Evolutionary conservation across 2,329 filamentous ascomycete species (phyloP).

Genomic region (Fusarium mexicanum): DNA sequence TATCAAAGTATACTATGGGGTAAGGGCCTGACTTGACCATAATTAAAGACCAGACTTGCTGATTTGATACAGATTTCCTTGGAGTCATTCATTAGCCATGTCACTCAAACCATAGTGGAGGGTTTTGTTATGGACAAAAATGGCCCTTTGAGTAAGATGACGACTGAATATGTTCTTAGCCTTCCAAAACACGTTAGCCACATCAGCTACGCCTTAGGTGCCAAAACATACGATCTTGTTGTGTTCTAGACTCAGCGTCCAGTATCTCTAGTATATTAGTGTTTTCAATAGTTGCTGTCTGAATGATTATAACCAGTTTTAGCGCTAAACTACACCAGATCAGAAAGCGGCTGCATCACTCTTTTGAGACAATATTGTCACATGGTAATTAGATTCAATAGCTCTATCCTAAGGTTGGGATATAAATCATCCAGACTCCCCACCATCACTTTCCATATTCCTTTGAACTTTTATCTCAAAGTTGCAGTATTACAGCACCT

Average conservation of each 20-base stretch:
- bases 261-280: background rate
- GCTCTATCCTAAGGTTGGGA: fast-evolving
- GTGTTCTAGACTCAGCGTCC: background rate
- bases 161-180: too few relatives aligned
- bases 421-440: fast-evolving
- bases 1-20: too few relatives aligned
- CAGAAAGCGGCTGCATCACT: fast-evolving
- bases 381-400: background rate
- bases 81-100: too few relatives aligned
- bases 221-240: too few relatives aligned
- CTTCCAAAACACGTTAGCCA: background rate
- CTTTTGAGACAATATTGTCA: background rate
- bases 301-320: fast-evolving
- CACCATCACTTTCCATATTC: too few relatives aligned
- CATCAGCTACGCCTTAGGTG: background rate
- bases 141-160: too few relatives aligned
- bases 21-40: too few relatives aligned
- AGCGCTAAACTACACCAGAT: background rate
- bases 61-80: too few relatives aligned
- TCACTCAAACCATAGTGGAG: too few relatives aligned
- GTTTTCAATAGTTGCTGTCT: background rate
- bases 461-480: fast-evolving
- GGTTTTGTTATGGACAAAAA: too few relatives aligned
- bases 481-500: too few relatives aligned
- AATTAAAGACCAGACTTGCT: too few relatives aligned